Percentiles rank a stretch among this genome's conserved stretches.
Evolutionary conservation across 177 flowering plant genomes (phyloP).

Genomic region (Vitis hybrid): DNA sequence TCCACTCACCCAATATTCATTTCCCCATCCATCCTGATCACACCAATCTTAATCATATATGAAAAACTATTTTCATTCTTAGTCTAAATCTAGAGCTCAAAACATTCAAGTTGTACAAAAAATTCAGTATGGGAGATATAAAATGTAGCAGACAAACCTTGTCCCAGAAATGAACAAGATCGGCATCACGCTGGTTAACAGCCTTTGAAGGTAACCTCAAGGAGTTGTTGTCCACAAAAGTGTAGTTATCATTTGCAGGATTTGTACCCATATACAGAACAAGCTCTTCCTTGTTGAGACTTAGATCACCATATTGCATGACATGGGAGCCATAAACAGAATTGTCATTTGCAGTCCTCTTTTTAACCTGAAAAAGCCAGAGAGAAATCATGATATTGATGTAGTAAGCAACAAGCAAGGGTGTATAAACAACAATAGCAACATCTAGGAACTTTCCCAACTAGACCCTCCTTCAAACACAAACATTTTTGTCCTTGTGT

Average conservation of each 20-base stretch:
- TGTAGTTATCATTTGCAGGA: slow-evolving; percentile 85
- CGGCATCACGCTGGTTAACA: slow-evolving; percentile 94
- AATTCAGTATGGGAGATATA: not conserved
- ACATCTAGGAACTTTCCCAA: not conserved
- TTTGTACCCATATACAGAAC: slow-evolving; percentile 77
- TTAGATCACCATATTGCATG: slow-evolving; percentile 83
- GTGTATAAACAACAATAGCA: not conserved
- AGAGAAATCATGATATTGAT: not conserved
- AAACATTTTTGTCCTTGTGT: too few relatives aligned
- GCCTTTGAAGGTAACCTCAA: slow-evolving; percentile 45
- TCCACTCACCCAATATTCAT: too few relatives aligned
- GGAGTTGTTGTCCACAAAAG: slow-evolving; percentile 52
- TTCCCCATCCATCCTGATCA: too few relatives aligned
- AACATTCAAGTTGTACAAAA: not conserved
- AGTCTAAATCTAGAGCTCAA: too few relatives aligned
- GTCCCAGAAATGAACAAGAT: slow-evolving; percentile 89
- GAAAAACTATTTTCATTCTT: too few relatives aligned
- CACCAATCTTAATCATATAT: not conserved
- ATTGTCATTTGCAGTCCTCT: slow-evolving; percentile 58
- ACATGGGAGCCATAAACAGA: slow-evolving; percentile 80
- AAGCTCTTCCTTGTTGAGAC: slow-evolving; percentile 50
- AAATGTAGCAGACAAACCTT: slow-evolving; percentile 49
- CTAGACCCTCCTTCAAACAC: not conserved
- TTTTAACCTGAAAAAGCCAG: slow-evolving; percentile 64
- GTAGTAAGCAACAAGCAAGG: not conserved